Evolutionary conservation across 345 rosid species (phyloP), one percentile per base, ranked within the genome.

Genomic region (Corchorus olitorius): DNA sequence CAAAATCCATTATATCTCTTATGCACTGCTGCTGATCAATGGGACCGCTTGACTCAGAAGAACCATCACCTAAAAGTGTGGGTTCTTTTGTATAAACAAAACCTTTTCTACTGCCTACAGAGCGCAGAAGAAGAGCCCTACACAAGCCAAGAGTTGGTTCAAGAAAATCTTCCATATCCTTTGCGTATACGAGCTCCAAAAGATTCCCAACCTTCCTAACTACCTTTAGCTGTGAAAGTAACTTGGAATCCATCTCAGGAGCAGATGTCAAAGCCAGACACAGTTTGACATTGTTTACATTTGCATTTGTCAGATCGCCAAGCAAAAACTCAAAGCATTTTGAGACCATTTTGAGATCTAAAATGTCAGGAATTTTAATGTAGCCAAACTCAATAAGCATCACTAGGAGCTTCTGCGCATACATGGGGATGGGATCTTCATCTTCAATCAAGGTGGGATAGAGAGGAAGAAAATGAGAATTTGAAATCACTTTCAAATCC

Each of bases 341-440:
- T 8, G 98, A 88, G 37, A 96, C 92, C 3, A 91, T 96, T 80
- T 93, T 93, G 70, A 81, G 93, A 69, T 90, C 92, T 71, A 96
- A 84, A 77, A 96, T 88, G 88, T 91, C 87, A 2, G 92, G 82
- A 76, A 93, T 84, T 77, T 90, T 89, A 60, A 96, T 93, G 84
- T 84, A 89, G 62, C 84, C 77, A 27, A 84, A 86, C 80, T 93
- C 98, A 41, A 93, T 91, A 54, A 96, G 93, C 97, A 96, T 96
- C 83, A 96, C 89, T 20, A 96, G 92, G 67, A 96, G 93, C 90
- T 91, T 96, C 83, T 96, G 98, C 0, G 97, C 97, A 78, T 93
- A 92, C 84, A 93, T 94, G 71, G 99, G 98, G 76, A 93, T 93
- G 69, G 97, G 99, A 78, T 96, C 99, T 86, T 96, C 99, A 79